Evolutionary conservation across 495 filamentous ascomycete species (phyloP), one percentile per base, ranked within the genome.

Genomic region (Penicillium tannophilum): DNA sequence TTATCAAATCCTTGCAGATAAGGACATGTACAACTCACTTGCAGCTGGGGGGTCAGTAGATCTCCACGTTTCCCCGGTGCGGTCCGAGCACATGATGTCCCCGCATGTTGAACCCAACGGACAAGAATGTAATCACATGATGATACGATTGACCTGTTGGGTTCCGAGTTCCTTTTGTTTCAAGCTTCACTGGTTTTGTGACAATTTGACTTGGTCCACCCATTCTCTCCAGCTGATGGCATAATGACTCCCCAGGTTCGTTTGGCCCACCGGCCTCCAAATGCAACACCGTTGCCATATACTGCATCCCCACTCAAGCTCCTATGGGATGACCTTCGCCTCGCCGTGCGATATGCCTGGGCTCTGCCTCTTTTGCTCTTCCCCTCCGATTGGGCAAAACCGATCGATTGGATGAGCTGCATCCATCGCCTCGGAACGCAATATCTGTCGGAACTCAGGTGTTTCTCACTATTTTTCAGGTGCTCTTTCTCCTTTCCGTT

Each of bases 261-360:
- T n/a, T 19, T 65, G 33, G 43, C 53, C n/a, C 42, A 54, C 10
- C 56, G 52, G 28, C 55, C 20, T 20, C 28, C 50, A 20, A 58
- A 63, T 49, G 58, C 55, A n/a, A 65, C 61, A n/a, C 69, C 70
- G 16, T 39, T 73, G 36, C 70, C 70, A 46, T 88, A 89, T 64
- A 88, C 87, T n/a, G 79, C 82, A 44, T 76, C 82, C 48, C 86
- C 86, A 4, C 74, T 79, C 70, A 70, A 58, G 43, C 72, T 89
- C 43, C 72, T 88, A 23, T 73, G 68, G 56, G 76, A 71, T 52
- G 87, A 90, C 55, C 59, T 88, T 24, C 63, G 68, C 30, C 78
- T 86, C 46, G 80, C 83, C 57, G 67, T 88, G 54, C 67, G 62
- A 9, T 80, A 78, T 59, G 52, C 74, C 33, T 80, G 75, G 73